phyloP scores from a whole-genome alignment of 2,329 filamentous ascomycete genomes.

The Blastomyces emzantsi region DNA sequence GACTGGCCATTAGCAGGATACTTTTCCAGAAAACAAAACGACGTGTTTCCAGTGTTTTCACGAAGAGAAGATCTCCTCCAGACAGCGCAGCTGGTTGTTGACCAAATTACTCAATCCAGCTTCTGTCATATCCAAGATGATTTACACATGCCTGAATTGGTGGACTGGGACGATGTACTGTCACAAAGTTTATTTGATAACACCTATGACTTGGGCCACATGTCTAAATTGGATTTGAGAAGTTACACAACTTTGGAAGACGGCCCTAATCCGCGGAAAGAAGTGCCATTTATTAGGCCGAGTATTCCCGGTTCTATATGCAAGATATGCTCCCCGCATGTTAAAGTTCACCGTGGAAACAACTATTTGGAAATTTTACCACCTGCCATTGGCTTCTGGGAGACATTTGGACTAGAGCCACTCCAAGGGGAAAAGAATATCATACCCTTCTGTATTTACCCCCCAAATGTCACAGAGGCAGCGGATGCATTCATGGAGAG shows the following conservation, averaged over 20 bases:
- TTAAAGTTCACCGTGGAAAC: constrained; percentile 47
- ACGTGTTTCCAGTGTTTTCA: constrained; percentile 25
- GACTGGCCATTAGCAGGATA: constrained; percentile 35
- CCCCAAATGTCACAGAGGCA: constrained; percentile 39
- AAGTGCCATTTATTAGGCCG: constrained; percentile 10
- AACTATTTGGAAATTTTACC: constrained; percentile 47
- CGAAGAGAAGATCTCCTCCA: constrained; percentile 31
- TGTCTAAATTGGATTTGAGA: constrained; percentile 30
- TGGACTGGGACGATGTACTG: constrained; percentile 9
- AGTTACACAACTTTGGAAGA: constrained; percentile 25
- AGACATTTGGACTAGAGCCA: constrained; percentile 50
- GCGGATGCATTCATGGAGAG: constrained; percentile 46
- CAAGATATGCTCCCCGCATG: constrained; percentile 42
- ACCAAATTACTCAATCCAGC: constrained; percentile 39
- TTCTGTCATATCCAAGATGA: constrained; percentile 29
- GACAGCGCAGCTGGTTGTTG: constrained; percentile 34
- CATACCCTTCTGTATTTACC: constrained; percentile 49
- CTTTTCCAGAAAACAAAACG: constrained; percentile 29
- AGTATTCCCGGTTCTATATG: constrained; percentile 27
- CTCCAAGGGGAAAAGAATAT: constrained; percentile 48
- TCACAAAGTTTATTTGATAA: constrained; percentile 25
- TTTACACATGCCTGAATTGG: neutral
- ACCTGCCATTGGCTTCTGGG: constrained; percentile 52
- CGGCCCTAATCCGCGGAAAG: constrained; percentile 20
- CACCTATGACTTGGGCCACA: constrained; percentile 22